These are phyloP conservation scores for Boeremia exigua DNA, from an alignment of 2,329 filamentous ascomycete species.

Conservation along the genomic window DNA sequence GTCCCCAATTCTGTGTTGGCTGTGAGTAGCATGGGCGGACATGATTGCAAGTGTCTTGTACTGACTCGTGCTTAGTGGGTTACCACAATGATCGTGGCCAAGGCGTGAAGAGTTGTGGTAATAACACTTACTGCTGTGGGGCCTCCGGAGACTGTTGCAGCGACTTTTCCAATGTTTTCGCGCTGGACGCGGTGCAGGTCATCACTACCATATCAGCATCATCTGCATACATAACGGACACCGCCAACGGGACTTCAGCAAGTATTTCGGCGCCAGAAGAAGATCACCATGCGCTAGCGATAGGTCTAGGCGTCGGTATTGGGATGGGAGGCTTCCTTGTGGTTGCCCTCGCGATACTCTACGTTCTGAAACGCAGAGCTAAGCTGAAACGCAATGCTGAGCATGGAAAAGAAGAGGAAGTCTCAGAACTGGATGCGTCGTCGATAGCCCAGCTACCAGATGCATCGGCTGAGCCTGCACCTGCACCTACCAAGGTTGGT, in stretches of 20 bases:
- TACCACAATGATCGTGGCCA: slow-evolving; percentile 20
- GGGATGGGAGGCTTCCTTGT: slow-evolving; percentile 21
- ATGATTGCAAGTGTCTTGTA: background rate
- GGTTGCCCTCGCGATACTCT: slow-evolving; percentile 16
- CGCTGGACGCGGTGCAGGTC: slow-evolving; percentile 16
- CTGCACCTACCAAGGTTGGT: slow-evolving; percentile 1
- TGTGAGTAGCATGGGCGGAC: slow-evolving; percentile 20
- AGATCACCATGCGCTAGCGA: slow-evolving; percentile 15
- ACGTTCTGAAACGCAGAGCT: slow-evolving; percentile 1
- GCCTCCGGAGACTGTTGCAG: slow-evolving; percentile 26
- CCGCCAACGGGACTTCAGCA: slow-evolving; percentile 8
- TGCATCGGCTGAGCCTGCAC: background rate
- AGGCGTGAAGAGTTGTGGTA: slow-evolving; percentile 25
- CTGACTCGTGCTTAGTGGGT: slow-evolving; percentile 14
- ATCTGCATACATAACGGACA: slow-evolving; percentile 11
- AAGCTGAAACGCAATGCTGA: background rate
- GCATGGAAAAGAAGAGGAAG: slow-evolving; percentile 1
- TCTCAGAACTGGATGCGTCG: slow-evolving; percentile 4
- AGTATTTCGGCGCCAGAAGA: background rate
- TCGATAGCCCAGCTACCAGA: slow-evolving; percentile 4
- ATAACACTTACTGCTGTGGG: slow-evolving; percentile 28
- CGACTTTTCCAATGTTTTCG: slow-evolving; percentile 23
- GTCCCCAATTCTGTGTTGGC: slow-evolving; percentile 23
- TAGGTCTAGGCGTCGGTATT: slow-evolving; percentile 28
- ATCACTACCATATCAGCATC: slow-evolving; percentile 24